Conservation (phyloP, 1,284 basidiomycete species). For the Gyrodon tennesseensis region DNA sequence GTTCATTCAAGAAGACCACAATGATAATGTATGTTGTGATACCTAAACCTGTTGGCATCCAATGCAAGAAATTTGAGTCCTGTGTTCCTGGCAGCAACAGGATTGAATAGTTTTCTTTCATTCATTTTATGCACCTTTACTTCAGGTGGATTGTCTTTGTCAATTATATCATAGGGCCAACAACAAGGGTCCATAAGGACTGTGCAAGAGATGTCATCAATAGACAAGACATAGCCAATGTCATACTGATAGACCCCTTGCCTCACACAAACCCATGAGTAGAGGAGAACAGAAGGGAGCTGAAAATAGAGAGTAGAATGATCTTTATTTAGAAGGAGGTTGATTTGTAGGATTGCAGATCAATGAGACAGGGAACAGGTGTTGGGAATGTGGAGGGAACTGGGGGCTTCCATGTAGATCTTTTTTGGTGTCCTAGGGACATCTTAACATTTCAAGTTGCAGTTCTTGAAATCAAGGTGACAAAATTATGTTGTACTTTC, state of each 20-base stretch:
- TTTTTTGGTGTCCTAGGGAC: background rate
- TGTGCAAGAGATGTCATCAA: background rate
- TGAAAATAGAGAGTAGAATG: background rate
- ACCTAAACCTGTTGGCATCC: background rate
- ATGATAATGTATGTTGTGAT: background rate
- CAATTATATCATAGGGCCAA: background rate
- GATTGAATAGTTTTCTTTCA: background rate
- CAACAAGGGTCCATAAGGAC: background rate
- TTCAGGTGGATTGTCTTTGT: background rate
- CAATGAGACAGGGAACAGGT: background rate
- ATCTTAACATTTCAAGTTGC: background rate
- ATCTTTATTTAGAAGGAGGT: background rate
- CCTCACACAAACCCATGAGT: background rate
- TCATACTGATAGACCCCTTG: background rate
- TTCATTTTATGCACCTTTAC: background rate
- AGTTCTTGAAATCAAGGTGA: background rate
- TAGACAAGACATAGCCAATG: background rate
- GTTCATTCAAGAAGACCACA: background rate
- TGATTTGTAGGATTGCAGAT: background rate
- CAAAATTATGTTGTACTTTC: background rate
- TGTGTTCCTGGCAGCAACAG: background rate
- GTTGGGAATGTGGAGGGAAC: background rate
- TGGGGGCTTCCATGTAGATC: background rate
- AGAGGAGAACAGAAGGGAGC: background rate
- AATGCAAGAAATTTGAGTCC: background rate